Base-by-base conservation (phyloP, 441 rosid genomes). In the Euphorbia celastroides region DNA sequence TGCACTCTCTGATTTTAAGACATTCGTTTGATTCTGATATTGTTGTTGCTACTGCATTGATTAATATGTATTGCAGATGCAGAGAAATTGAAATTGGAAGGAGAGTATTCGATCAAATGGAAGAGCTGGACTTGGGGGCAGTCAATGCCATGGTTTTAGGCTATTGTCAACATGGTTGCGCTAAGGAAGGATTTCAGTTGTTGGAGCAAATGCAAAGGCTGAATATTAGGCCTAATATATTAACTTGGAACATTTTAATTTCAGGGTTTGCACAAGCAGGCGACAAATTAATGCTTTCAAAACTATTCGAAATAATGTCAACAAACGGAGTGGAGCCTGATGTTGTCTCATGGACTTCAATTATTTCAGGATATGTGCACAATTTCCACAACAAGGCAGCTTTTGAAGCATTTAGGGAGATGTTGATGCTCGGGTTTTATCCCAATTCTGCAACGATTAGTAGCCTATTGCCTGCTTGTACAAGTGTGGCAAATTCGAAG, bases 51-150 rank as follows among this genome's bases (percentile, higher is more conserved):
- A 84, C 85, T 63, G 81, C 93, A 0, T 78, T 91, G 79, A 79
- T 90, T 51, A 95, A 83, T 72, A 93, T 87, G 95, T 89, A 93
- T 38, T 82, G 84, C 17, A 93, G 77, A 78, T 86, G 88, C 30
- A 78, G 86, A 0, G 69, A 71, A 22, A 74, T 86, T 7, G 79
- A 68, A 16, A 75, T 71, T 42, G 91, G 90, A 2, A 77, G 75
- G 71, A 60, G 28, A 36, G 85, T 80, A 54, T 87, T 90, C n/a
- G 79, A 77, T 46, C 77, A 52, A 70, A 77, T 80, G 80, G 68
- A 20, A 36, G 78, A 65, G 73, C 83, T 81, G 32, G 97, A 93
- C 80, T 68, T 86, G 75, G 92, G 83, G 27, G 76, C 84, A 7
- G 73, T 86, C 74, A 90, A 93, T 71, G 87, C 91, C 60, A 68